Evolutionary conservation across 2,329 filamentous ascomycete genomes (phyloP).

Genomic region (Cladosporium colombiae): DNA sequence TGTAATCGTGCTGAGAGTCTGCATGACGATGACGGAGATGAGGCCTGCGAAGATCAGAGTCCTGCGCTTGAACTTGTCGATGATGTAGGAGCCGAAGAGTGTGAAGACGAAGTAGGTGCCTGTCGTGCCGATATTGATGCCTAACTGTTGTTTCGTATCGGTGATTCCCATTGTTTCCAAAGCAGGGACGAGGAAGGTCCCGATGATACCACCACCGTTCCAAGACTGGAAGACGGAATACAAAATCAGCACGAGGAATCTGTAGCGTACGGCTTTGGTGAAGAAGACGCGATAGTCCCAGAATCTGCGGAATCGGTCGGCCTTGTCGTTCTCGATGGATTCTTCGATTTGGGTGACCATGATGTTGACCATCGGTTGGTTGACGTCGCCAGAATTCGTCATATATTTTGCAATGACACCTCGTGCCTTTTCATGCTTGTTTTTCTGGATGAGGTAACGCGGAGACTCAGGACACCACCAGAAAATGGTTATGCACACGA

Average conservation of each 20-base stretch:
- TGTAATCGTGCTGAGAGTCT: conserved; percentile 50
- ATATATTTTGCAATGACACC: conserved; percentile 43
- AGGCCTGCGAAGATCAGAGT: conserved; percentile 50
- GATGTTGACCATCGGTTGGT: conserved; percentile 46
- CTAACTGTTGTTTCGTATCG: conserved; percentile 41
- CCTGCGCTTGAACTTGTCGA: conserved; percentile 46
- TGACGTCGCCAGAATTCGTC: conserved; percentile 43
- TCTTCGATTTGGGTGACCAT: conserved; percentile 49
- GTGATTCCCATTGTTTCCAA: conserved; percentile 47
- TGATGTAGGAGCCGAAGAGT: conserved; percentile 44
- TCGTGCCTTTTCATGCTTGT: background rate
- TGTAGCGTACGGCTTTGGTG: conserved; percentile 46
- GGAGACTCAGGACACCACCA: conserved; percentile 2
- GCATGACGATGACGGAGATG: conserved; percentile 47
- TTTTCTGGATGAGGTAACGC: conserved; percentile 2
- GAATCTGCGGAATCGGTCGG: conserved; percentile 38
- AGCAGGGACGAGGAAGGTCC: conserved; percentile 43
- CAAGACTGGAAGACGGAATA: conserved; percentile 52
- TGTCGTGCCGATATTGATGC: conserved; percentile 47
- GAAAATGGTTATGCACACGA: conserved; percentile 48
- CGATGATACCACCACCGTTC: conserved; percentile 51
- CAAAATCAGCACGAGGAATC: conserved; percentile 47
- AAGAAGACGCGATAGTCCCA: conserved; percentile 53
- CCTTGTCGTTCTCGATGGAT: conserved; percentile 41
- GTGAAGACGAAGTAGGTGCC: conserved; percentile 52